phyloP scores from a whole-genome alignment of 2,329 filamentous ascomycete genomes.

The Venturia aucupariae region DNA sequence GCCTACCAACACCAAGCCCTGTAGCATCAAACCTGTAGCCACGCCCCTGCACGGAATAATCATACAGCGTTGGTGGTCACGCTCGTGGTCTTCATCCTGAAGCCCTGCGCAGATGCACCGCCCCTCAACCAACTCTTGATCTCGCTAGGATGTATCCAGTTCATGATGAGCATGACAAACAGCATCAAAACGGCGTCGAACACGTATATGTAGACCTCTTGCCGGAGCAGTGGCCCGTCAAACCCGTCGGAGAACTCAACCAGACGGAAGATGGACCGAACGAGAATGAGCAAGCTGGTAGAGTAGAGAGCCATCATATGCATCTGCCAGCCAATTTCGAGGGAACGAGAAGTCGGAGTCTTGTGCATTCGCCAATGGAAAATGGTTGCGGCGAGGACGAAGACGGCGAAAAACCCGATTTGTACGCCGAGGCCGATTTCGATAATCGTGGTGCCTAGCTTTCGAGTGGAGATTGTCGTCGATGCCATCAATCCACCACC shows the following conservation, averaged over 20 bases:
- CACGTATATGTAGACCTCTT: conserved; percentile 39
- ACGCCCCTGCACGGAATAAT: background rate
- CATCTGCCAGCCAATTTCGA: conserved; percentile 26
- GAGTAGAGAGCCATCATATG: conserved; percentile 36
- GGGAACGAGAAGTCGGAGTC: conserved; percentile 17
- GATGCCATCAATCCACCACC: conserved; percentile 35
- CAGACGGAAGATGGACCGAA: conserved; percentile 41
- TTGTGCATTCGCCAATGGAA: conserved; percentile 22
- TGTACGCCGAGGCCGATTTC: conserved; percentile 42
- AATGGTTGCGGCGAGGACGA: conserved; percentile 28
- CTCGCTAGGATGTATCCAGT: conserved; percentile 26
- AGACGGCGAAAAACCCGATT: conserved; percentile 42
- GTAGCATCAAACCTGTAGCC: background rate
- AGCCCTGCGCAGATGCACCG: background rate
- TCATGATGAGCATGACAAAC: conserved; percentile 33
- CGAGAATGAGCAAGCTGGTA: conserved; percentile 37
- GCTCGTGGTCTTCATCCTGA: background rate
- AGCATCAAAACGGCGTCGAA: conserved; percentile 41
- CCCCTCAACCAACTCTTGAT: conserved; percentile 1
- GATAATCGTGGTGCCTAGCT: conserved; percentile 36
- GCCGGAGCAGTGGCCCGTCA: conserved; percentile 34
- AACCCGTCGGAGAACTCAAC: conserved; percentile 40
- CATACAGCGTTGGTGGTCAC: background rate
- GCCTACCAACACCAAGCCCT: background rate
- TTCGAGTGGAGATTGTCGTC: conserved; percentile 20